Evolutionary conservation across 2,329 filamentous ascomycete species (phyloP), one percentile per base, ranked within the genome.

Genomic region (Botrytis deweyae): DNA sequence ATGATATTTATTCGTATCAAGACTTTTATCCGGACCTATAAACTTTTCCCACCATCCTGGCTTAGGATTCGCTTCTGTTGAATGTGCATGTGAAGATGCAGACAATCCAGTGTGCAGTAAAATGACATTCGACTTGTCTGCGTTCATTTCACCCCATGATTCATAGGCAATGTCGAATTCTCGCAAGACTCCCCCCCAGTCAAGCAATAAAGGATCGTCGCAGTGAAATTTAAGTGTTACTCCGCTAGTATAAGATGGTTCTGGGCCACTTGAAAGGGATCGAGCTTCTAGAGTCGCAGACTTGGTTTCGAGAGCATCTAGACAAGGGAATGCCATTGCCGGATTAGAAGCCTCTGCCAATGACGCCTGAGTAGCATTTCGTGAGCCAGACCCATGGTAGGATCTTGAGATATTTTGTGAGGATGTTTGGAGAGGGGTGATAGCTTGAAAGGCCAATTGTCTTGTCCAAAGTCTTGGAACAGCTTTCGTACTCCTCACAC

Each of bases 21-120:
- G 84, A 18, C 94, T 92, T 33, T 88, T 88, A 0, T 93, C 94
- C 0, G 95, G 92, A 0, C 96, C 96, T 80, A 99, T 98, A 82
- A 99, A 99, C 82, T 92, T 95, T 84, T 99, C 96, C 96, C 96
- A 99, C 96, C 96, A 99, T 5, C 96, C 96, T 0, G 94, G 92
- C 82, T 95, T 92, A 0, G 93, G 88, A 82, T 99, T 99, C 16
- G 87, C 85, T 70, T 89, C 87, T n/a, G 95, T 98, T 74, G 94
- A 98, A 81, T 95, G 95, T 2, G 96, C 96, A 84, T 99, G 96
- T 73, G 95, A 98, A 10, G 95, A 98, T n/a, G 96, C 96, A 0
- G 95, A 98, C 8, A 99, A 87, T 14, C 96, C 96, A 0, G 96
- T 99, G 82, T 98, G 94, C 3, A 99, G 85, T 14, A 99, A 87